Evolutionary conservation across 805 yeast genomes (phyloP), one percentile per base, ranked within the genome.

Genomic region (Lachancea lanzarotensis): DNA sequence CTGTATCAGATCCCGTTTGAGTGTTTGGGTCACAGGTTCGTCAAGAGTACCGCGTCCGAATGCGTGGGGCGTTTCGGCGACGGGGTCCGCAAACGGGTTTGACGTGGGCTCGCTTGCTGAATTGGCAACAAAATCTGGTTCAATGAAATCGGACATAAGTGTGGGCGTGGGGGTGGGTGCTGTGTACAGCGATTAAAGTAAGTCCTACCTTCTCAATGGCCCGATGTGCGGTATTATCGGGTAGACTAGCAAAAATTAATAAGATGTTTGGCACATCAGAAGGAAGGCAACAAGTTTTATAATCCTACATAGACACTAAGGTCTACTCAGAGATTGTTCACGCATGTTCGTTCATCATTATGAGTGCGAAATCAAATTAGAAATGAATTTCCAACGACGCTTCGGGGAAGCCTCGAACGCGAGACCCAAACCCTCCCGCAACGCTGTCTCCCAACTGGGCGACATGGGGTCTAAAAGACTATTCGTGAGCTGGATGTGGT

Each of bases 201-300:
- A n/a, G n/a, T n/a, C n/a, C n/a, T n/a, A n/a, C n/a, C n/a, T n/a
- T n/a, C n/a, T n/a, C n/a, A n/a, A n/a, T n/a, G n/a, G n/a, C n/a
- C n/a, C n/a, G n/a, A n/a, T n/a, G n/a, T n/a, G n/a, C n/a, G n/a
- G n/a, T n/a, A n/a, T n/a, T 19, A 32, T 3, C 7, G 35, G 7
- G 19, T 2, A 36, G 18, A 7, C 31, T n/a, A 19, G n/a, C 22
- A 34, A 44, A 39, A 38, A 15, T n/a, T 34, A 38, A 13, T 18
- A 22, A 17, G 35, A 13, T 25, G 47, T 40, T 47, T 35, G 38
- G 38, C 42, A 47, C 29, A 38, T 64, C 69, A 65, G 69, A 62
- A 64, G 69, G 69, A 65, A 65, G 67, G 69, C 69, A 65, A 64
- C 69, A 63, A 52, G 62, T 57, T 62, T 65, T 61, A 53, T 62